Conservation (phyloP, 1,284 basidiomycete genomes). For the Tylopilus orsonianus region DNA sequence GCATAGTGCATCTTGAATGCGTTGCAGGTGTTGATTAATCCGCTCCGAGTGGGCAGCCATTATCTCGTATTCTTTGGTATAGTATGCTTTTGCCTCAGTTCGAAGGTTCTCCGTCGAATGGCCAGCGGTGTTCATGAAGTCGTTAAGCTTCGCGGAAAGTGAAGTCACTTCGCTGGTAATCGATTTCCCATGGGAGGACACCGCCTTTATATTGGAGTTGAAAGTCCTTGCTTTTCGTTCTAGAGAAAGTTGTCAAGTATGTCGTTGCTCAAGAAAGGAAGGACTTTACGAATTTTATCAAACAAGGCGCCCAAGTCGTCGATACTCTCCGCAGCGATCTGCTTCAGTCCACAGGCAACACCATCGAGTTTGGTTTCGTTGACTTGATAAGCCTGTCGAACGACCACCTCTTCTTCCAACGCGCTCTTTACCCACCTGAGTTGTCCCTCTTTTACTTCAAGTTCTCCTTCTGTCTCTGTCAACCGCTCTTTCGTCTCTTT, state of each 20-base stretch:
- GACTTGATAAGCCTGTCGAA: constrained; percentile 74
- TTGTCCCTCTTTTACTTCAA: constrained; percentile 55
- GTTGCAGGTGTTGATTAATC: constrained; percentile 61
- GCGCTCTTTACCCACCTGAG: constrained; percentile 54
- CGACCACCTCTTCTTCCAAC: constrained; percentile 75
- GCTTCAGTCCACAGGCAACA: constrained; percentile 70
- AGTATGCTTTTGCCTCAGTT: constrained; percentile 55
- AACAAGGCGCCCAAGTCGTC: constrained; percentile 75
- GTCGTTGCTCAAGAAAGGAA: background rate
- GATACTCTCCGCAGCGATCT: constrained; percentile 66
- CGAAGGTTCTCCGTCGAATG: constrained; percentile 56
- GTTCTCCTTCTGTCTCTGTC: constrained; percentile 50
- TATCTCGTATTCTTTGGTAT: constrained; percentile 54
- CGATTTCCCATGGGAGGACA: constrained; percentile 60
- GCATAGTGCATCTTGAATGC: constrained; percentile 57
- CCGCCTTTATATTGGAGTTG: constrained; percentile 63
- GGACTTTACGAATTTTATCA: constrained; percentile 74
- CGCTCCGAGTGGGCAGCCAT: constrained; percentile 52
- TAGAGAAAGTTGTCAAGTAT: constrained; percentile 33
- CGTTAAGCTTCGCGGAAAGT: constrained; percentile 60
- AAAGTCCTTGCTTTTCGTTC: constrained; percentile 77
- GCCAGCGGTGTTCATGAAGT: constrained; percentile 59
- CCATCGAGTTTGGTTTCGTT: constrained; percentile 73
- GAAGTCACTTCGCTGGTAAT: constrained; percentile 51
- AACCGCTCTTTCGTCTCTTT: constrained; percentile 62